phyloP scores from a whole-genome alignment of 1,139 yeast genomes.

The Blastobotrys elegans region DNA sequence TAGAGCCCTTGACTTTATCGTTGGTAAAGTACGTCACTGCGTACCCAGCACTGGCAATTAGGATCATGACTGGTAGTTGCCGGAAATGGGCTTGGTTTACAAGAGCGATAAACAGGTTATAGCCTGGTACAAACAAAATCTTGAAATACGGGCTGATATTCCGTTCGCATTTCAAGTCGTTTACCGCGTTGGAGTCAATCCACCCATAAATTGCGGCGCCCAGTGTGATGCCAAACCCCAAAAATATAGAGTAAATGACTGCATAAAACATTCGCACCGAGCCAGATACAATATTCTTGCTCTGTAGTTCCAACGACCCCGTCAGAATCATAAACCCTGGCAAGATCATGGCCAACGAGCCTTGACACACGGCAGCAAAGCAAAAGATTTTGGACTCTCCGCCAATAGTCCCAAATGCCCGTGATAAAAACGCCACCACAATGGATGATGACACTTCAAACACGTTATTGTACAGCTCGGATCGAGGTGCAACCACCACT shows the following conservation, averaged over 20 bases:
- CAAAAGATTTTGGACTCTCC: conserved; percentile 57
- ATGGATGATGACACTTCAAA: conserved; percentile 89
- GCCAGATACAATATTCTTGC: conserved; percentile 87
- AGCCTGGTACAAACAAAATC: conserved; percentile 75
- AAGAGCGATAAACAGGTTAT: conserved; percentile 62
- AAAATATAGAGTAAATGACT: conserved; percentile 78
- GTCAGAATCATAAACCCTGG: conserved; percentile 89
- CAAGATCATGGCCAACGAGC: conserved; percentile 79
- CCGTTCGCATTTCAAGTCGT: conserved; percentile 54
- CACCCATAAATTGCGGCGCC: conserved; percentile 94
- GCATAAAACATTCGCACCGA: conserved; percentile 96
- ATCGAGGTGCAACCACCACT: conserved; percentile 74
- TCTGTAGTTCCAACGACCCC: conserved; percentile 86
- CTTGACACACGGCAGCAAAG: conserved; percentile 84
- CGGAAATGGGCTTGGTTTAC: conserved; percentile 78
- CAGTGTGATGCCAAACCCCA: conserved; percentile 89
- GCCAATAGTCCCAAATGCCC: conserved; percentile 79
- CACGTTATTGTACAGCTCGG: conserved; percentile 78
- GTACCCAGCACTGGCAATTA: conserved; percentile 74
- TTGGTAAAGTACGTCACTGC: conserved; percentile 81
- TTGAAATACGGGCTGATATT: conserved; percentile 60
- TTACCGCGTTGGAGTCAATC: conserved; percentile 73
- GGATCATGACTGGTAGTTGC: conserved; percentile 77
- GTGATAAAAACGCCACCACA: conserved; percentile 76
- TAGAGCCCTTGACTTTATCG: conserved; percentile 61